These are phyloP conservation scores for Gentiana dahurica DNA, from an alignment of 257 asterid genomes.

Conservation along the genomic window DNA sequence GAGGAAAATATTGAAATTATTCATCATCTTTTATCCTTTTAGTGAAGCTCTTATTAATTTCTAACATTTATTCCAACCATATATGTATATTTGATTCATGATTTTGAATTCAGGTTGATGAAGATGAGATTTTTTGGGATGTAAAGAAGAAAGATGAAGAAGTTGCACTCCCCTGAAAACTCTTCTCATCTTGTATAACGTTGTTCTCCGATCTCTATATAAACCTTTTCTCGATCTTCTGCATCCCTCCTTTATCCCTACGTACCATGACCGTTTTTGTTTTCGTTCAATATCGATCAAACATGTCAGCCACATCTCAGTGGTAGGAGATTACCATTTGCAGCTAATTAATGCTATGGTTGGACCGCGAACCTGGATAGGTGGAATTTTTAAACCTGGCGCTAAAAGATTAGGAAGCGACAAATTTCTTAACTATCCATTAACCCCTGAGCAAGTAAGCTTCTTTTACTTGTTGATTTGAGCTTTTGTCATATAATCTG, in stretches of 20 bases:
- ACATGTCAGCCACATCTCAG: conserved; percentile 6
- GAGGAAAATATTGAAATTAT: too few species aligned
- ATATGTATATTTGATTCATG: conserved; percentile 13
- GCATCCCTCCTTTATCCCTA: not conserved
- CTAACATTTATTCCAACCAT: conserved; percentile 1
- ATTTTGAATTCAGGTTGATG: conserved; percentile 58
- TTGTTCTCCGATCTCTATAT: conserved; percentile 34
- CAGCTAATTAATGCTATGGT: conserved; percentile 99
- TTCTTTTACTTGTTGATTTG: not conserved
- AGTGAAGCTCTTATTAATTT: not conserved
- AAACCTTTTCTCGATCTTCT: not conserved
- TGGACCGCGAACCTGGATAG: conserved; percentile 94
- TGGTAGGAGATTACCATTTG: conserved; percentile 11
- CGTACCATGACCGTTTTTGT: too few species aligned
- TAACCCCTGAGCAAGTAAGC: conserved; percentile 65
- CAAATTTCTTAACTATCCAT: conserved; percentile 35
- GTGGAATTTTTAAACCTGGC: conserved; percentile 67
- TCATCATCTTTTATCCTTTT: too few species aligned
- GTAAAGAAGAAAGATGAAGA: conserved; percentile 45
- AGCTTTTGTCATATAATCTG: not conserved
- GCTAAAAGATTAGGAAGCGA: conserved; percentile 53
- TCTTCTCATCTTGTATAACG: conserved; percentile 71
- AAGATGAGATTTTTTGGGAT: conserved; percentile 55
- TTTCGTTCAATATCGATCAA: not conserved
- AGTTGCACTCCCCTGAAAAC: conserved; percentile 37